A percentile compares a stretch with the other conserved stretches of the same genome.
phyloP scores from a whole-genome alignment of 768 basidiomycete genomes.

The Tricholoma bakamatsutake region DNA sequence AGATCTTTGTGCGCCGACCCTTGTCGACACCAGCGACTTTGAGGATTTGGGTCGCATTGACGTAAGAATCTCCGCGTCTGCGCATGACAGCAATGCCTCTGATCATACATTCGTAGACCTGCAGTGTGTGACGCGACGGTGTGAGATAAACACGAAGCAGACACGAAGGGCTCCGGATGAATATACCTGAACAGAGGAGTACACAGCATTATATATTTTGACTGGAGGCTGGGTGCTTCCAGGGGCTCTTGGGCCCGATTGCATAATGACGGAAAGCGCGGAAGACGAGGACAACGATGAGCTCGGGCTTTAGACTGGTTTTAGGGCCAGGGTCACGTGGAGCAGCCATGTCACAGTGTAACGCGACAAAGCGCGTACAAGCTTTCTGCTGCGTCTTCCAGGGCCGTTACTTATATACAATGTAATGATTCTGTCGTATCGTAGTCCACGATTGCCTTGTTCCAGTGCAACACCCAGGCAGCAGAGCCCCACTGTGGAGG shows the following conservation, averaged over 20 bases:
- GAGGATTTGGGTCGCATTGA: slow-evolving; percentile 98
- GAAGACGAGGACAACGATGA: slow-evolving; percentile 23
- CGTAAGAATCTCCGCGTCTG: slow-evolving; percentile 86
- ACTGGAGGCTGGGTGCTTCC: slow-evolving; percentile 49
- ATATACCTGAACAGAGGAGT: slow-evolving; percentile 77
- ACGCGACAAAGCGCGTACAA: slow-evolving; percentile 37
- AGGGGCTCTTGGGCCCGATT: slow-evolving; percentile 37
- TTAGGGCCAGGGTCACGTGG: slow-evolving; percentile 23
- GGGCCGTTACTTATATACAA: neutral
- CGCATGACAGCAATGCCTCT: slow-evolving; percentile 99
- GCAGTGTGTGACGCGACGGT: slow-evolving; percentile 26
- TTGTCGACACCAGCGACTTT: slow-evolving; percentile 99
- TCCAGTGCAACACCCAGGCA: neutral
- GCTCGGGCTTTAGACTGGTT: slow-evolving; percentile 17
- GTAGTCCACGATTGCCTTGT: neutral
- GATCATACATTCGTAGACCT: slow-evolving; percentile 99
- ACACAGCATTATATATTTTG: slow-evolving; percentile 92
- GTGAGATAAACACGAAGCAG: slow-evolving; percentile 25
- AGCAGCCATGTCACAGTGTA: slow-evolving; percentile 17
- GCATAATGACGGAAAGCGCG: slow-evolving; percentile 30
- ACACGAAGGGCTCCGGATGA: slow-evolving; percentile 1
- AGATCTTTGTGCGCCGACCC: slow-evolving; percentile 91
- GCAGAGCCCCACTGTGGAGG: neutral
- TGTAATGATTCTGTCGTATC: neutral
- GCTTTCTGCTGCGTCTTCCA: slow-evolving; percentile 7